Conservation (phyloP, 306 rosid species). For the Malus asiatica region DNA sequence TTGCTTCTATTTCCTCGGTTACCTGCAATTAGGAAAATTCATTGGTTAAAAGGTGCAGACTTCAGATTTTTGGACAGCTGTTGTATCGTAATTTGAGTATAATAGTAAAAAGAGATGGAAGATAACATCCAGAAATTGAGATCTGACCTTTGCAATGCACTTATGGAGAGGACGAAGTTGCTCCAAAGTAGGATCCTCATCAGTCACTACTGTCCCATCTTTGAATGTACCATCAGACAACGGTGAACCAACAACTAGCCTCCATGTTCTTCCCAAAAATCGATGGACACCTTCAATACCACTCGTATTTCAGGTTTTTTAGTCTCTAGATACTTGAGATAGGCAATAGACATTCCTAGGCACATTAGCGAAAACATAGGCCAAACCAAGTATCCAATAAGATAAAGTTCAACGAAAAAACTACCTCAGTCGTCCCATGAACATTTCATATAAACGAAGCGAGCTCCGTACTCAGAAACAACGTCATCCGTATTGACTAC, state of each 20-base stretch:
- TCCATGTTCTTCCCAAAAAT: constrained; percentile 92
- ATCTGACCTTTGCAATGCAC: constrained; percentile 86
- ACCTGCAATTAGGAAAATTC: constrained; percentile 46
- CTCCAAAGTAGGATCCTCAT: constrained; percentile 70
- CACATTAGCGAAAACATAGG: background rate
- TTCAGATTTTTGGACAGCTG: no score
- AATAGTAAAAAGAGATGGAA: background rate
- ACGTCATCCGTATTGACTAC: constrained; percentile 95
- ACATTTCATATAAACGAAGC: constrained; percentile 96
- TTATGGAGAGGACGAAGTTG: constrained; percentile 85
- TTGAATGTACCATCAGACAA: constrained; percentile 66
- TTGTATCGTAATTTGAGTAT: background rate
- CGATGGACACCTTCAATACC: constrained; percentile 96
- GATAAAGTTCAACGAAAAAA: constrained; percentile 4
- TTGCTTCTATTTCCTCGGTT: constrained; percentile 85
- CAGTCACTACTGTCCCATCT: constrained; percentile 70
- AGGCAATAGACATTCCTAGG: background rate
- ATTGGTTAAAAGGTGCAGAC: constrained; percentile 22
- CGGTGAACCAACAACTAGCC: constrained; percentile 79
- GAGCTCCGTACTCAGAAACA: constrained; percentile 95
- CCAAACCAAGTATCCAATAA: constrained; percentile 13
- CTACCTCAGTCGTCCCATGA: constrained; percentile 95
- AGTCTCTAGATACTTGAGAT: constrained; percentile 46
- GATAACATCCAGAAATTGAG: constrained; percentile 13
- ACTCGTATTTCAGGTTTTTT: constrained; percentile 85